Base-by-base conservation (phyloP, 2,329 filamentous ascomycete genomes). In the Diaporthe eres region DNA sequence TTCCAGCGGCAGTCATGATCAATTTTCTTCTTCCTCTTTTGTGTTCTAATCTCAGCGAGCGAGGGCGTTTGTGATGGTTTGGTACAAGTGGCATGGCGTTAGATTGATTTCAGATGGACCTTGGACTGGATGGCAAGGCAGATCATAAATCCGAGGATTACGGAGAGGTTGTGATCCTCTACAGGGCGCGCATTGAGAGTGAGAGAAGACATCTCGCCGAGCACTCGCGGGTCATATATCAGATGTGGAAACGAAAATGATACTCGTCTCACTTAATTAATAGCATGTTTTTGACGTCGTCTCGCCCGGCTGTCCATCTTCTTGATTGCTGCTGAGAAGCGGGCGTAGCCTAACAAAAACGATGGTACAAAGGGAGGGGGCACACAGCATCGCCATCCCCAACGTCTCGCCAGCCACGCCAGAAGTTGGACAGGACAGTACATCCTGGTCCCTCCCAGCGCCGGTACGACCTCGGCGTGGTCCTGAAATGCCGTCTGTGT, bases 1-100 rank as follows among this genome's bases (percentile, higher is more conserved):
- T 89, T 87, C 76, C 88, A 87, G 82, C 80, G 78, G 78, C 79
- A 78, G 25, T 60, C 63, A 65, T 53, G 63, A 75, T 75, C 39
- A 71, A 51, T 37, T 74, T 77, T 73, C 47, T 39, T 49, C 70
- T 72, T 49, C 51, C n/a, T 25, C 42, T 42, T 51, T 71, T 72
- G 49, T 47, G 19, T 44, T n/a, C 13, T 39, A 28, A 28, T 58
- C 47, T 37, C 44, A 75, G 73, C 44, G 31, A 75, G 75, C 75
- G 73, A 75, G 53, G 61, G 75, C 75, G 73, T 77, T 73, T 6
- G 1, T 61, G 58, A 34, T 6, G 47, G 12, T 31, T 58, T 72
- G 34, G 51, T n/a, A 58, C 37, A 57, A 9, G 22, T 51, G 61
- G 58, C 13, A 63, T 25, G 55, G 71, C 63, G 63, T 76, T 63